phyloP scores from a whole-genome alignment of 208 protist species.

The Leishmania guyanensis region DNA sequence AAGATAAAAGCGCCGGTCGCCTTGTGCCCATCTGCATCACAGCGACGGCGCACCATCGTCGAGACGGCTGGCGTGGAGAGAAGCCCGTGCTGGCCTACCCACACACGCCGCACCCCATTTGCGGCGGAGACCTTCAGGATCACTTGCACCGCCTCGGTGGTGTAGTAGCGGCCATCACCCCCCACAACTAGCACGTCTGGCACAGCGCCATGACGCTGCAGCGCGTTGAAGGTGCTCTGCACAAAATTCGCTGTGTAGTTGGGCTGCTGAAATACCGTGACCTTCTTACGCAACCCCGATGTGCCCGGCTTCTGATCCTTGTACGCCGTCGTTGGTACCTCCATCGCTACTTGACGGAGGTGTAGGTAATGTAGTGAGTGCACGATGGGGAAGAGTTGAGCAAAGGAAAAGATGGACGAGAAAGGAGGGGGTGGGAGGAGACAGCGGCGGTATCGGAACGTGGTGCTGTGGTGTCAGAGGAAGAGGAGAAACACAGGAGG shows the following conservation, averaged over 20 bases:
- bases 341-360: slow-evolving; percentile 8
- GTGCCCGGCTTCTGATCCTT: slow-evolving; percentile 96
- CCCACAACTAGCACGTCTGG: slow-evolving; percentile 92
- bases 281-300: slow-evolving; percentile 96
- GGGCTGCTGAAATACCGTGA: slow-evolving; percentile 87
- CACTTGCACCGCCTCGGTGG: slow-evolving; percentile 91
- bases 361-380: background rate
- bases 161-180: slow-evolving; percentile 97
- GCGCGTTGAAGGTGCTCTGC: slow-evolving; percentile 94
- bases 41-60: slow-evolving; percentile 86
- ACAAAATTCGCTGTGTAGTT: slow-evolving; percentile 98
- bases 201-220: slow-evolving; percentile 55
- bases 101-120: slow-evolving; percentile 88
- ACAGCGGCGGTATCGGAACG: background rate
- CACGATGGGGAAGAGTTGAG: background rate
- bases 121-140: slow-evolving; percentile 95
- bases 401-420: background rate
- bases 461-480: slow-evolving; percentile 5
- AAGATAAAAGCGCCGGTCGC: slow-evolving; percentile 95
- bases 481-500: background rate
- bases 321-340: slow-evolving; percentile 59
- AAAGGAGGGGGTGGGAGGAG: background rate
- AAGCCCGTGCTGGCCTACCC: slow-evolving; percentile 93
- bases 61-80: slow-evolving; percentile 98
- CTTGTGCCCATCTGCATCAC: slow-evolving; percentile 38